Percentiles rank a stretch among this genome's conserved stretches.
Conservation (phyloP, 306 rosid genomes). For the Prunus davidiana region DNA sequence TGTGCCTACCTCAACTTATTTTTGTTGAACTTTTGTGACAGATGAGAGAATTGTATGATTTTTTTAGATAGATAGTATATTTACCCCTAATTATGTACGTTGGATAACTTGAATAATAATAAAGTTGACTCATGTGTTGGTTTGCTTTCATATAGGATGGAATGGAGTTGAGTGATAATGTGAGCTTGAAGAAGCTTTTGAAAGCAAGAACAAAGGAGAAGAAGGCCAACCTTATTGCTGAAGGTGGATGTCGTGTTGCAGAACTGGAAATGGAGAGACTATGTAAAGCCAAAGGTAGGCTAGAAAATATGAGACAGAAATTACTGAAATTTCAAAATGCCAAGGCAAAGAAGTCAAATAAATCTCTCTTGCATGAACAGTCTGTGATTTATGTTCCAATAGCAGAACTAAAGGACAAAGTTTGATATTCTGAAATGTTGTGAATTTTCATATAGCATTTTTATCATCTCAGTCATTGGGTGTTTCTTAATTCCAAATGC, state of each 20-base stretch:
- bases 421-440: constrained; percentile 24
- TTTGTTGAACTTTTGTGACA: neutral
- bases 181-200: constrained; percentile 70
- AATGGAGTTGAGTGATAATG: constrained; percentile 53
- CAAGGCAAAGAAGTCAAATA: constrained; percentile 34
- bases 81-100: neutral
- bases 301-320: constrained; percentile 51
- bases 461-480: neutral
- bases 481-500: neutral
- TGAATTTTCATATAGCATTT: neutral
- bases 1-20: neutral
- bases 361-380: constrained; percentile 23
- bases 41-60: neutral
- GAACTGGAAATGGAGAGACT: constrained; percentile 73
- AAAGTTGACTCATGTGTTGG: constrained; percentile 3
- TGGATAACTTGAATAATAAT: neutral
- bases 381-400: constrained; percentile 68
- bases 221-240: constrained; percentile 31
- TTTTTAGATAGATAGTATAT: neutral
- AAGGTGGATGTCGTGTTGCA: constrained; percentile 41
- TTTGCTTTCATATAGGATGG: constrained; percentile 45
- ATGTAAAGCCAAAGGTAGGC: constrained; percentile 42
- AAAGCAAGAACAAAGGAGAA: constrained; percentile 44
- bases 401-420: constrained; percentile 71
- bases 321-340: constrained; percentile 34